phyloP scores from a whole-genome alignment of 129 eudicot genomes.

The Lonicera japonica region DNA sequence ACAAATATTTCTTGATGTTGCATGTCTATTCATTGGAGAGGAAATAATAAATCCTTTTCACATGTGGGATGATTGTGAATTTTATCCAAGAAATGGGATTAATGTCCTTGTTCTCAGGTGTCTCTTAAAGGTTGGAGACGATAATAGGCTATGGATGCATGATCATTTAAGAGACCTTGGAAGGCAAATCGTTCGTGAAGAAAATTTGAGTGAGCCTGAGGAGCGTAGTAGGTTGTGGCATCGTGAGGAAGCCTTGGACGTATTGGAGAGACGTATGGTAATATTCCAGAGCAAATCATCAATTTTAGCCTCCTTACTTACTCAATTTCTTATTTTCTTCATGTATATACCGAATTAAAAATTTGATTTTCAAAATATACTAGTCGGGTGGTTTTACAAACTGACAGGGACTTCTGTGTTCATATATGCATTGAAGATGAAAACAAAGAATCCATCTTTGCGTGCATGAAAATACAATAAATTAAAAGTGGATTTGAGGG shows the following conservation, averaged over 20 bases:
- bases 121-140: slow-evolving; percentile 5
- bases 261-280: not conserved
- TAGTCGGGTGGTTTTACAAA: too few relatives aligned
- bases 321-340: too few relatives aligned
- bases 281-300: too few relatives aligned
- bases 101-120: not conserved
- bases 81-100: not conserved
- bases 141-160: slow-evolving; percentile 11
- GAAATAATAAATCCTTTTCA: not conserved
- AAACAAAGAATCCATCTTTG: too few relatives aligned
- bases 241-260: not conserved
- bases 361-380: too few relatives aligned
- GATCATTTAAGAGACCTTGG: slow-evolving; percentile 17
- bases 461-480: too few relatives aligned
- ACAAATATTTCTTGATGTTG: slow-evolving; percentile 15
- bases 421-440: too few relatives aligned
- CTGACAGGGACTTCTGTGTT: too few relatives aligned
- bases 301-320: too few relatives aligned
- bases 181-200: slow-evolving; percentile 10
- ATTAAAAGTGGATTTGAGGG: too few relatives aligned
- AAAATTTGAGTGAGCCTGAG: not conserved
- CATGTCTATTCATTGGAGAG: slow-evolving; percentile 10
- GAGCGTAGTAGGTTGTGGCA: slow-evolving; percentile 13
- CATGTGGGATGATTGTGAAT: slow-evolving; percentile 3
- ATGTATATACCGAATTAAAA: too few relatives aligned